A percentile compares a stretch with the other conserved stretches of the same genome.
Evolutionary conservation across 139 green algal species (phyloP).

Genomic region (Pseudopediastrum boryanum): DNA sequence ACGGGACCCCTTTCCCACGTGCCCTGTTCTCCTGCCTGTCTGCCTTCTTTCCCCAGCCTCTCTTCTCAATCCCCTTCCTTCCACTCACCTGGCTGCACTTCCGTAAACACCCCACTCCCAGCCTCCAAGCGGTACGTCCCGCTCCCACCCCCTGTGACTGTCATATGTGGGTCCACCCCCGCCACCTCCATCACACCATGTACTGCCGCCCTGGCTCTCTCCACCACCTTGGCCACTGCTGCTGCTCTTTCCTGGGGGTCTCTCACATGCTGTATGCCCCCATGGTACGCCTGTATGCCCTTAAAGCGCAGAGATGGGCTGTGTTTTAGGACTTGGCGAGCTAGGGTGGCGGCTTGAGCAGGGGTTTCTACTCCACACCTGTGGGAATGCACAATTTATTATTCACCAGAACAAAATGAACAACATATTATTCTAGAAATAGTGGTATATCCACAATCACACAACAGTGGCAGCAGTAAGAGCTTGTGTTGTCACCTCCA

Average conservation of each 20-base stretch:
- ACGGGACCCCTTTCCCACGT: too few relatives aligned
- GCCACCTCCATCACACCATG: constrained; percentile 11
- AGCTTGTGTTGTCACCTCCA: too few relatives aligned
- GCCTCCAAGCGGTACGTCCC: constrained; percentile 44
- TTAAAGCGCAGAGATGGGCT: neutral
- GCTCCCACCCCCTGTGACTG: constrained; percentile 47
- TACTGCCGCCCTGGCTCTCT: constrained; percentile 13
- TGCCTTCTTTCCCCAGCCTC: too few relatives aligned
- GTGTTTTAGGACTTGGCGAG: neutral
- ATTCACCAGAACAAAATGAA: neutral
- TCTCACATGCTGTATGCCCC: constrained; percentile 51
- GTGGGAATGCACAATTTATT: too few relatives aligned
- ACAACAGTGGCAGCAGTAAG: too few relatives aligned
- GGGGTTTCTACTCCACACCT: constrained; percentile 46
- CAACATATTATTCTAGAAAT: neutral
- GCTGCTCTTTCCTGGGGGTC: constrained; percentile 6
- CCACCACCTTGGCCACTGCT: constrained; percentile 34
- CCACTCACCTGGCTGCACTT: constrained; percentile 42
- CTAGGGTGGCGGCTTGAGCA: constrained; percentile 31
- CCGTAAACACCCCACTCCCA: constrained; percentile 34
- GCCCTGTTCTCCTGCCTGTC: too few relatives aligned
- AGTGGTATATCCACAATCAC: too few relatives aligned
- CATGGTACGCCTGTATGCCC: constrained; percentile 53
- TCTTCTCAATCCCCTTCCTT: too few relatives aligned
- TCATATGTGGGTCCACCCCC: constrained; percentile 16